These are phyloP conservation scores for Globisporangium recalcitrans DNA, from an alignment of 352 stramenopile genomes.

Conservation along the genomic window DNA sequence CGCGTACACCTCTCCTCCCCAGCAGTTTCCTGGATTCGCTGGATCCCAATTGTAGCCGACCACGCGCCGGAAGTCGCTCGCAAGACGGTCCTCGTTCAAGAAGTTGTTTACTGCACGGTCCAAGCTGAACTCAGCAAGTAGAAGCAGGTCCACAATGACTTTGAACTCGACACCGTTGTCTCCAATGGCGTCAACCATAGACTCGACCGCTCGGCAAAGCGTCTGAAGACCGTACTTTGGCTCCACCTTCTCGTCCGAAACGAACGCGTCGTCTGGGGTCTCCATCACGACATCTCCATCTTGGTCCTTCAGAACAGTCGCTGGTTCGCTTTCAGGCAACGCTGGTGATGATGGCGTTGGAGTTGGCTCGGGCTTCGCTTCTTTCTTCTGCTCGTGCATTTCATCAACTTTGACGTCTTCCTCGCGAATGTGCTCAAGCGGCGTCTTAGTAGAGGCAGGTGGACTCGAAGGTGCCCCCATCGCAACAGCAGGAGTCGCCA, in stretches of 20 bases:
- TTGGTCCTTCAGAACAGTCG: constrained; percentile 19
- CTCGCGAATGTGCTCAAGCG: constrained; percentile 11
- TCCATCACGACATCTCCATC: constrained; percentile 72
- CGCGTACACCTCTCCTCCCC: constrained; percentile 51
- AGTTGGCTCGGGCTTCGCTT: constrained; percentile 3
- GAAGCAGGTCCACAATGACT: constrained; percentile 61
- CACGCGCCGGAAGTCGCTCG: constrained; percentile 76
- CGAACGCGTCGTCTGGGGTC: constrained; percentile 1
- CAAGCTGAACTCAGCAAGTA: constrained; percentile 75
- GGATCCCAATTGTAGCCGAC: constrained; percentile 68
- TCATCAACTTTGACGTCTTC: constrained; percentile 5
- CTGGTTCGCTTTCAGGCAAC: background rate
- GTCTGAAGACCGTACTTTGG: constrained; percentile 79
- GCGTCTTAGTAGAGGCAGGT: background rate
- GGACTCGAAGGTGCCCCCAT: background rate
- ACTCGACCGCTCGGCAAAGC: constrained; percentile 65
- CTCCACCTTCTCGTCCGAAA: constrained; percentile 23
- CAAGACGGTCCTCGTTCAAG: constrained; percentile 68
- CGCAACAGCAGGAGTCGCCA: background rate
- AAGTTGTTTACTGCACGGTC: constrained; percentile 80
- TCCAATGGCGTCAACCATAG: constrained; percentile 75
- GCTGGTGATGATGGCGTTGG: background rate
- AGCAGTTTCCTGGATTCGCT: constrained; percentile 39
- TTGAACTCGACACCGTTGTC: constrained; percentile 60
- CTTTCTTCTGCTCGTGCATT: constrained; percentile 5